phyloP scores from a whole-genome alignment of 164 flowering plant species.

The Vitis rotundifolia region DNA sequence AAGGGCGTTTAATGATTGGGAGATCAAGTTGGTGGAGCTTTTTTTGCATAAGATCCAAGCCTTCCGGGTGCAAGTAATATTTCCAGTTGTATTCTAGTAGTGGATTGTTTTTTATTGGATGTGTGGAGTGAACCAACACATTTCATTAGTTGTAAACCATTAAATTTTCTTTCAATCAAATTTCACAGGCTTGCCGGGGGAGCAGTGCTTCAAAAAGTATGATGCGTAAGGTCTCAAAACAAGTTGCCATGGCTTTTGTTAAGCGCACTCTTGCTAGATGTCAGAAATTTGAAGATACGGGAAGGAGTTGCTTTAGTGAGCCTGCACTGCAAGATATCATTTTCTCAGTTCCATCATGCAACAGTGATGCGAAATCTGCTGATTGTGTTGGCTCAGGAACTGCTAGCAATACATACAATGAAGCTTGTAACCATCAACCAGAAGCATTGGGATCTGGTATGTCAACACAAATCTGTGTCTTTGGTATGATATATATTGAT shows the following conservation, averaged over 20 bases:
- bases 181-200: conserved; percentile 55
- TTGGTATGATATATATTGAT: neutral
- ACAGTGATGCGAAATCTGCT: conserved; percentile 34
- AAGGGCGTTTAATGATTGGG: no score
- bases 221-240: conserved; percentile 55
- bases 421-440: conserved; percentile 31
- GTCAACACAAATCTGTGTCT: neutral
- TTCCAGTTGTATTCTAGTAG: neutral
- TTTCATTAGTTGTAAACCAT: neutral
- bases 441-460: conserved; percentile 49
- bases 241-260: conserved; percentile 68
- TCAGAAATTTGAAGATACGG: conserved; percentile 54
- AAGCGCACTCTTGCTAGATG: conserved; percentile 67
- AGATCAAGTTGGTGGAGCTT: no score
- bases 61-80: no score
- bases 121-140: neutral
- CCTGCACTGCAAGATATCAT: conserved; percentile 52
- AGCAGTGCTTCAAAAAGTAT: conserved; percentile 47
- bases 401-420: conserved; percentile 34
- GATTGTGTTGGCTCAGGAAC: conserved; percentile 36
- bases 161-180: neutral
- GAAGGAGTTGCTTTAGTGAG: conserved; percentile 62
- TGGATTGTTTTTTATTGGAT: neutral
- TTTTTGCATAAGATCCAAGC: no score
- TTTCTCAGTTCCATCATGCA: conserved; percentile 36